Conservation (phyloP, 1,139 yeast species). For the Scheffersomyces illinoinensis region DNA sequence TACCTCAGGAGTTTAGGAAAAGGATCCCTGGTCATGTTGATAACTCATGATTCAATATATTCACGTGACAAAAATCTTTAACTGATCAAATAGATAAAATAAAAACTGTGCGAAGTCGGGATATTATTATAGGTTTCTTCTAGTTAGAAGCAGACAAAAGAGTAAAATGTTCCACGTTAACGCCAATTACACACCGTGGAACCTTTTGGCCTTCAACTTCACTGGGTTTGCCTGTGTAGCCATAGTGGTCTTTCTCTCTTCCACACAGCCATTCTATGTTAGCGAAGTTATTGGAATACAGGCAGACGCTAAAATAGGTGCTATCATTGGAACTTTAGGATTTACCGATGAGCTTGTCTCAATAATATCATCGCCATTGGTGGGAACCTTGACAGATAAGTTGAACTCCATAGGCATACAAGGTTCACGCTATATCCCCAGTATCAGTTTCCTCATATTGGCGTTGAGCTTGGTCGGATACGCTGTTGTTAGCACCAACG, state of each 20-base stretch:
- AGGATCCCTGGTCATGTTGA: too few relatives aligned
- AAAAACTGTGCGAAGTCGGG: background rate
- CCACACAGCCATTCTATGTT: slow-evolving; percentile 69
- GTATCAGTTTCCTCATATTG: slow-evolving; percentile 47
- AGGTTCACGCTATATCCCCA: slow-evolving; percentile 58
- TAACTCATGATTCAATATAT: background rate
- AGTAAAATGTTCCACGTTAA: background rate
- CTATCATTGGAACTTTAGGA: slow-evolving; percentile 60
- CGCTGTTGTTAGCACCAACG: slow-evolving; percentile 29
- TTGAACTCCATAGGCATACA: slow-evolving; percentile 24
- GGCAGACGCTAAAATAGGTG: slow-evolving; percentile 47
- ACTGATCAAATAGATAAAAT: slow-evolving; percentile 4
- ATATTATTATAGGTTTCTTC: background rate
- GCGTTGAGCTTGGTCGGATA: slow-evolving; percentile 52
- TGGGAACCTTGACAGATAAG: slow-evolving; percentile 66
- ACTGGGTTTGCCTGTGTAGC: slow-evolving; percentile 56
- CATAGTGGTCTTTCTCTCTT: slow-evolving; percentile 63
- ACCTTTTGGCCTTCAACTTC: slow-evolving; percentile 20
- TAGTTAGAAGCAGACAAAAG: background rate
- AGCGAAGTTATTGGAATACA: slow-evolving; percentile 52
- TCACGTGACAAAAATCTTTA: background rate
- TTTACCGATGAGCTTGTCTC: slow-evolving; percentile 62
- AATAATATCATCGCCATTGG: slow-evolving; percentile 56
- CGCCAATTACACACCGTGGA: slow-evolving; percentile 9
- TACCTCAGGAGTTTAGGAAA: background rate